Base-by-base conservation (phyloP, 495 filamentous ascomycete species). In the Jackrogersella minutella region DNA sequence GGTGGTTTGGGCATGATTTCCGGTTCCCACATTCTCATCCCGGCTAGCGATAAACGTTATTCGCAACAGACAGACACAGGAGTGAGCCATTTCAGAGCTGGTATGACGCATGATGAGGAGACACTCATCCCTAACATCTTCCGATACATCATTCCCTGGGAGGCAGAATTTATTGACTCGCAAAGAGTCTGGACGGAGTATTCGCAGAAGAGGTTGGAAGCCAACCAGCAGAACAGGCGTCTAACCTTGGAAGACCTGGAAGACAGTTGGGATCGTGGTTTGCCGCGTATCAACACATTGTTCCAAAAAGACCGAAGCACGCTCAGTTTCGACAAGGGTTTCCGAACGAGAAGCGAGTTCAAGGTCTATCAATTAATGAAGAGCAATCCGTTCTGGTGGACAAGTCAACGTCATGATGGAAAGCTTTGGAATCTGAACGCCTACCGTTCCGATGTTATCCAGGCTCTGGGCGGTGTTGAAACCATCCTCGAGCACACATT, bases 311-410 rank as follows among this genome's bases (percentile, higher is more conserved):
- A 99, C 71, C 86, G 96, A 66, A 97, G 93, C 77, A 99, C 96
- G 0, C 83, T 99, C 60, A 96, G 92, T 72, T 99, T 99, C 74
- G 96, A 99, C 81, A 99, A 99, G 79, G 96, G 96, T 40, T 98
- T 97, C 87, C 90, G 96, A 68, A 88, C 95, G 24, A 85, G 96
- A 31, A 92, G 93, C 22, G 96, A 99, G 80, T 99, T 98, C 83
- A 99, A 98, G 81, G 90, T 91, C 53, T 99, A 98, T 76, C 94
- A 97, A 78, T 81, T 97, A 63, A 98, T 99, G 95, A 98, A 97
- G 88, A 96, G 91, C 82, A 97, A 97, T 76, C 94, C 95, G 0
- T 99, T 97, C 84, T 97, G 93, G 94, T 99, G 95, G 96, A 99
- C 96, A 2, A 96, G 91, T 71, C 96, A 98, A 76, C 84, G 96